Evolutionary conservation across 2,329 filamentous ascomycete genomes (phyloP).

Genomic region (Colletotrichum sp.): DNA sequence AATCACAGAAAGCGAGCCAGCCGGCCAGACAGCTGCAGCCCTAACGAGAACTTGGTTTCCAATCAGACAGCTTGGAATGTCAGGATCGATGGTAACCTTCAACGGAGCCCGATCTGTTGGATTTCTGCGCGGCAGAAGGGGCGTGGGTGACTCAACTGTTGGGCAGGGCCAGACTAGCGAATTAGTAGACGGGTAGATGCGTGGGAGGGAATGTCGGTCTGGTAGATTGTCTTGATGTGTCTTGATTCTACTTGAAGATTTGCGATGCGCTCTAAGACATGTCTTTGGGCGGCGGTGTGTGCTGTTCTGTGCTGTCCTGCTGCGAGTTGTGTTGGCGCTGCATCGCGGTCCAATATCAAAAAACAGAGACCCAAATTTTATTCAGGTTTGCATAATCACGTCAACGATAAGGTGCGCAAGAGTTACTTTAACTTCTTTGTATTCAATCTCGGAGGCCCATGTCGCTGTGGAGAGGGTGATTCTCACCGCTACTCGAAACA

Average conservation of each 20-base stretch:
- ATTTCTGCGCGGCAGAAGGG: neutral
- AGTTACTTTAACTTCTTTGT: constrained; percentile 14
- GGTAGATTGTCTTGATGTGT: neutral
- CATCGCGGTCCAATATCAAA: neutral
- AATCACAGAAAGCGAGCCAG: neutral
- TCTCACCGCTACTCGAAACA: constrained; percentile 16
- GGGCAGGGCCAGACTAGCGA: neutral
- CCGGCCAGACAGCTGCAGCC: neutral
- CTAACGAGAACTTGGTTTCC: neutral
- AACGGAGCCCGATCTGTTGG: neutral
- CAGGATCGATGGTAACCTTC: neutral
- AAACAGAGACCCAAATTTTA: neutral
- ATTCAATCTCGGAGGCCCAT: constrained; percentile 15
- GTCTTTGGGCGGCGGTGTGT: neutral
- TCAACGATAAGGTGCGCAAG: neutral
- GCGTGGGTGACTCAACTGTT: neutral
- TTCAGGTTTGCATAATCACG: neutral
- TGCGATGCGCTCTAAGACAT: neutral
- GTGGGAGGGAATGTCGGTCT: neutral
- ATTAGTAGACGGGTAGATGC: neutral
- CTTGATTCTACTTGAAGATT: neutral
- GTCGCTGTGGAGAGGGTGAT: constrained; percentile 1
- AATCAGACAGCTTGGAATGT: neutral
- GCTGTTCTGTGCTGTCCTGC: neutral
- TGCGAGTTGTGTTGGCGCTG: neutral